Percentiles rank a stretch among this genome's conserved stretches.
These are phyloP conservation scores for Psophocarpus tetragonolobus DNA, from an alignment of 306 rosid genomes.

Conservation along the genomic window DNA sequence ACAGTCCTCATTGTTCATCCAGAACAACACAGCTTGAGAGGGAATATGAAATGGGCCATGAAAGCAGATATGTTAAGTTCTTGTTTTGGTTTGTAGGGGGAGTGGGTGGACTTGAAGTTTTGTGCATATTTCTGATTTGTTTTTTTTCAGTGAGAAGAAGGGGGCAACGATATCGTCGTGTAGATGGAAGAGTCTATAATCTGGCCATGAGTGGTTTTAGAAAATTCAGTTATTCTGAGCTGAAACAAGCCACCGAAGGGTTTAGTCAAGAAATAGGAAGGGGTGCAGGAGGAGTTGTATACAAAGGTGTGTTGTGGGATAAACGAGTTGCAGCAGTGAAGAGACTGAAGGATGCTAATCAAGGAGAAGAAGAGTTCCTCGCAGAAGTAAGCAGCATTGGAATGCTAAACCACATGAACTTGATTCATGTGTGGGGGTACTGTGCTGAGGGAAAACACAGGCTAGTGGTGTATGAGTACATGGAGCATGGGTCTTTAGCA, in stretches of 20 bases:
- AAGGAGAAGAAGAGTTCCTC: conserved; percentile 64
- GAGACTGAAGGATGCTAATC: conserved; percentile 41
- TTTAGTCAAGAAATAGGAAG: conserved; percentile 62
- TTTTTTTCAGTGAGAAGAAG: conserved; percentile 18
- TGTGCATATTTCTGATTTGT: conserved; percentile 43
- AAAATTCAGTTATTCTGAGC: conserved; percentile 51
- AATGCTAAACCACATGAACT: conserved; percentile 61
- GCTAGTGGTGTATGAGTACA: conserved; percentile 57
- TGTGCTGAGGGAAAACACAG: conserved; percentile 60
- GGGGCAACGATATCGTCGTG: background rate
- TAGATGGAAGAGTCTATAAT: conserved; percentile 31
- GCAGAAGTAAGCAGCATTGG: conserved; percentile 62
- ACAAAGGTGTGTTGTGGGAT: conserved; percentile 50
- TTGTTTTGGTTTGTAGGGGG: conserved; percentile 49
- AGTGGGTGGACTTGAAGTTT: conserved; percentile 50
- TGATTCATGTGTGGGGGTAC: conserved; percentile 66
- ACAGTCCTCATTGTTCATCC: conserved; percentile 24
- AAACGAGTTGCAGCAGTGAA: conserved; percentile 53
- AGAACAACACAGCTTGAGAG: conserved; percentile 2
- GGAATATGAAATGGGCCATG: conserved; percentile 12
- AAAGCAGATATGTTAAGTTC: conserved; percentile 24
- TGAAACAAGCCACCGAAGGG: conserved; percentile 49
- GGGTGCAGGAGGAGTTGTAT: conserved; percentile 57
- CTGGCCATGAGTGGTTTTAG: conserved; percentile 46
- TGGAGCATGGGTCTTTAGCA: conserved; percentile 55